Evolutionary conservation across 2,329 filamentous ascomycete species (phyloP).

Genomic region (Penicillium sp.): DNA sequence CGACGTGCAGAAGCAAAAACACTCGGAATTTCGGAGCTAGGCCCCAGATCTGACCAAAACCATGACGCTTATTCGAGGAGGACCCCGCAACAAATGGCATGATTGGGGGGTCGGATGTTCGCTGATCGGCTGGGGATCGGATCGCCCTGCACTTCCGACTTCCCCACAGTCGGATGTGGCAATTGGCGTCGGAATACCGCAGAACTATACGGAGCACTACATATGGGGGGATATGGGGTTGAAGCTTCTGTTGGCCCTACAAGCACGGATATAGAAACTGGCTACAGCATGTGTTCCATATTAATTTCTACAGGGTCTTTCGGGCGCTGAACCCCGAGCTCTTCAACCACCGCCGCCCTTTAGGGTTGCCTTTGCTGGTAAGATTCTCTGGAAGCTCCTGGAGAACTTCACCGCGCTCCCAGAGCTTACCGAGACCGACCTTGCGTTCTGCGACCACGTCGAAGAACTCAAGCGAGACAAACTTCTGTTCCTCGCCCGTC

Average conservation of each 20-base stretch:
- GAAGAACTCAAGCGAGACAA: constrained; percentile 70
- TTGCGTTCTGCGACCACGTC: constrained; percentile 72
- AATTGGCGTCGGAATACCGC: not conserved
- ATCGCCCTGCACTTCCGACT: constrained; percentile 25
- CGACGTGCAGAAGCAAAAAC: constrained; percentile 3
- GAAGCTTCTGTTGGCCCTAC: too few relatives aligned
- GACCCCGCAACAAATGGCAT: constrained; percentile 23
- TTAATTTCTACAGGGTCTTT: not conserved
- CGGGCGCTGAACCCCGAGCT: not conserved
- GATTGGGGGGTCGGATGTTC: constrained; percentile 15
- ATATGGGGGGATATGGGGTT: not conserved
- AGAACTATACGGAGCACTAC: not conserved
- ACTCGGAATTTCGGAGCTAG: not conserved
- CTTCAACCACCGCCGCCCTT: constrained; percentile 22
- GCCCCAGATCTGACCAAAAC: constrained; percentile 17
- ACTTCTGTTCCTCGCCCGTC: constrained; percentile 51
- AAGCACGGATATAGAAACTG: too few relatives aligned
- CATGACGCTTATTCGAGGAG: constrained; percentile 22
- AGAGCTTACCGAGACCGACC: constrained; percentile 71
- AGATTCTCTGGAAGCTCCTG: constrained; percentile 51
- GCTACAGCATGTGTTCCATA: too few relatives aligned
- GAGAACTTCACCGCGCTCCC: constrained; percentile 56
- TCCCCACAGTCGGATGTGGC: constrained; percentile 22
- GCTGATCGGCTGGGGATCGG: constrained; percentile 10
- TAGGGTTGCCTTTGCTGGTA: constrained; percentile 40